These are phyloP conservation scores for Zopfia rhizophila DNA, from an alignment of 2,329 filamentous ascomycete genomes.

Conservation along the genomic window DNA sequence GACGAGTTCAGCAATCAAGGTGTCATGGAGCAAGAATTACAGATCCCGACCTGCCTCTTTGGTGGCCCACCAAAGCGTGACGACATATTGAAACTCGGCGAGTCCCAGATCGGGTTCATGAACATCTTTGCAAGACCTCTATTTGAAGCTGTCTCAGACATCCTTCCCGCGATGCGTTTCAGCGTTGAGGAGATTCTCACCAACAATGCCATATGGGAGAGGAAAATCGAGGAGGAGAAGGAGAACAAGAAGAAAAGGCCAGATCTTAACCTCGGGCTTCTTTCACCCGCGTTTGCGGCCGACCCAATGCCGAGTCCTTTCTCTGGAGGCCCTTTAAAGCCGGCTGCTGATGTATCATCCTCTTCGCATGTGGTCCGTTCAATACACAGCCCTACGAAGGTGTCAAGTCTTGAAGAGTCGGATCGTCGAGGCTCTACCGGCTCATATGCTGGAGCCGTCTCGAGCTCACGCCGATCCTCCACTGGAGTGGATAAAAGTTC, in stretches of 20 bases:
- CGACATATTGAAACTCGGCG: conserved; percentile 82
- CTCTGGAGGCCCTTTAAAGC: conserved; percentile 36
- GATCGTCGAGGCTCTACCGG: conserved; percentile 41
- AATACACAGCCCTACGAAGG: conserved; percentile 15
- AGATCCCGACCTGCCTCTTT: conserved; percentile 88
- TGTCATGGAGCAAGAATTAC: conserved; percentile 87
- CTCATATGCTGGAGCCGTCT: conserved; percentile 30
- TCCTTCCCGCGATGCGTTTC: conserved; percentile 86
- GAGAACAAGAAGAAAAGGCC: conserved; percentile 56
- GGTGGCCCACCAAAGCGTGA: conserved; percentile 81
- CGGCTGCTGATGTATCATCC: conserved; percentile 16
- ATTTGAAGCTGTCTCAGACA: conserved; percentile 86
- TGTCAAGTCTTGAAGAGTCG: conserved; percentile 24
- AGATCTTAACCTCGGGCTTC: conserved; percentile 31
- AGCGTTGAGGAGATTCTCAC: conserved; percentile 81
- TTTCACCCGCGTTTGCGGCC: conserved; percentile 30
- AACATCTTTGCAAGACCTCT: conserved; percentile 92
- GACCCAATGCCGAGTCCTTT: conserved; percentile 48
- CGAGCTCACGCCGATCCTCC: conserved; percentile 43
- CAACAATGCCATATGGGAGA: conserved; percentile 81
- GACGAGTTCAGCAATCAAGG: conserved; percentile 95
- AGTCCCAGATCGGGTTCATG: conserved; percentile 95
- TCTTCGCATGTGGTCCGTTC: conserved; percentile 15
- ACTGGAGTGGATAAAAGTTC: conserved; percentile 40
- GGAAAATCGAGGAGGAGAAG: conserved; percentile 72